These are phyloP conservation scores for Cystobasidium pallidum DNA, from an alignment of 1,284 basidiomycete genomes.

Conservation along the genomic window DNA sequence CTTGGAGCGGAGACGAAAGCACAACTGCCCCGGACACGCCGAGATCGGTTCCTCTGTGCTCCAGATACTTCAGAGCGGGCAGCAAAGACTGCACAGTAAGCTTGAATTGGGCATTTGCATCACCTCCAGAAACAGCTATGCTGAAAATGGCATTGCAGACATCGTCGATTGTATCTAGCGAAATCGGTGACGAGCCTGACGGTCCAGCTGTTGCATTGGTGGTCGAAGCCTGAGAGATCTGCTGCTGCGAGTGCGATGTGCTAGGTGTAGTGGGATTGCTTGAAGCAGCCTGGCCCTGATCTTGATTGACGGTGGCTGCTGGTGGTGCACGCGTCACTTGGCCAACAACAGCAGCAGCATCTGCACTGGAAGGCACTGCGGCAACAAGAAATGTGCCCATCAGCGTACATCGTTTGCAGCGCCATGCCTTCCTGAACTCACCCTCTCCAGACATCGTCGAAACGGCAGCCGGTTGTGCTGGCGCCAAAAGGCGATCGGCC, in stretches of 20 bases:
- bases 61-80: constrained; percentile 26
- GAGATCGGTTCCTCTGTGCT: constrained; percentile 7
- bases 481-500: neutral
- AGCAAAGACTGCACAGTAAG: constrained; percentile 26
- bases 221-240: neutral
- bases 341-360: neutral
- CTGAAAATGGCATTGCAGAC: constrained; percentile 32
- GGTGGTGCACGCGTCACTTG: neutral
- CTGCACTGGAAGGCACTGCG: constrained; percentile 5
- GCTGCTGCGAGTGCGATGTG: constrained; percentile 1
- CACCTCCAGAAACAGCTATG: constrained; percentile 11
- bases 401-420: neutral
- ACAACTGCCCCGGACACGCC: constrained; percentile 27
- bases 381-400: neutral
- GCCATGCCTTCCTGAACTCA: neutral
- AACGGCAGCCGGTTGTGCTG: neutral
- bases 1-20: constrained; percentile 26
- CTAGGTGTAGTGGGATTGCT: neutral
- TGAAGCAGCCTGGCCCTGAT: neutral
- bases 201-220: neutral
- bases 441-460: constrained; percentile 20
- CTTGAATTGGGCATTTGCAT: constrained; percentile 13
- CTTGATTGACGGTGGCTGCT: constrained; percentile 5
- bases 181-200: constrained; percentile 31
- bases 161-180: constrained; percentile 36